phyloP scores from a whole-genome alignment of 768 basidiomycete genomes.

The Gautieria morchelliformis region DNA sequence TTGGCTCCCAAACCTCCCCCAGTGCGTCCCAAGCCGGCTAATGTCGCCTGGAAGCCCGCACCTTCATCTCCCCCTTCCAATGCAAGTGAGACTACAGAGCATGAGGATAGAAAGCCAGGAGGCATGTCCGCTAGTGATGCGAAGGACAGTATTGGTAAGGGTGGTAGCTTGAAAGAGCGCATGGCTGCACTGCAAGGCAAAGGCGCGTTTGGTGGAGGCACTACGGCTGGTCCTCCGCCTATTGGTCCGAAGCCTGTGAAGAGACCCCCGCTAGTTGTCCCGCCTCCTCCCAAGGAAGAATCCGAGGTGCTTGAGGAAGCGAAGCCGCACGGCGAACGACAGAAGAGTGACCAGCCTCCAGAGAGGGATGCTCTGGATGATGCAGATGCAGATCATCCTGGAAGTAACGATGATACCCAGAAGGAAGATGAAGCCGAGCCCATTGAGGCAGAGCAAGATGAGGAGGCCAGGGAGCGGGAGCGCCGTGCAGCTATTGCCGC shows the following conservation, averaged over 20 bases:
- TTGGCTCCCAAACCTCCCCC: slow-evolving; percentile 29
- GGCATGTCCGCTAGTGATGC: slow-evolving; percentile 83
- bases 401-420: slow-evolving; percentile 29
- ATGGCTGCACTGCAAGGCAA: slow-evolving; percentile 90
- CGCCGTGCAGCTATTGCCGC: slow-evolving; percentile 83
- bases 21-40: slow-evolving; percentile 57
- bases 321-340: not conserved
- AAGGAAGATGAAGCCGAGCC: slow-evolving; percentile 15
- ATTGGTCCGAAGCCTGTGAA: slow-evolving; percentile 66
- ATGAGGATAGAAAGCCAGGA: slow-evolving; percentile 23
- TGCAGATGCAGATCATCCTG: slow-evolving; percentile 15
- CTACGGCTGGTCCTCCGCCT: slow-evolving; percentile 35
- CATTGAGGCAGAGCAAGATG: slow-evolving; percentile 10
- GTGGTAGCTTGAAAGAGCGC: slow-evolving; percentile 79
- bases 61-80: slow-evolving; percentile 32
- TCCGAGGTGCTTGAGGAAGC: slow-evolving; percentile 1
- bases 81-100: slow-evolving; percentile 15
- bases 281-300: slow-evolving; percentile 22
- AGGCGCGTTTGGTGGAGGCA: slow-evolving; percentile 59
- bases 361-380: not conserved
- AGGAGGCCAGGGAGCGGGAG: slow-evolving; percentile 50
- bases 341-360: not conserved
- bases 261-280: slow-evolving; percentile 60
- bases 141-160: slow-evolving; percentile 72
- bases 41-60: slow-evolving; percentile 61